Evolutionary conservation across 129 eudicot species (phyloP).

Genomic region (Centaurea solstitialis): DNA sequence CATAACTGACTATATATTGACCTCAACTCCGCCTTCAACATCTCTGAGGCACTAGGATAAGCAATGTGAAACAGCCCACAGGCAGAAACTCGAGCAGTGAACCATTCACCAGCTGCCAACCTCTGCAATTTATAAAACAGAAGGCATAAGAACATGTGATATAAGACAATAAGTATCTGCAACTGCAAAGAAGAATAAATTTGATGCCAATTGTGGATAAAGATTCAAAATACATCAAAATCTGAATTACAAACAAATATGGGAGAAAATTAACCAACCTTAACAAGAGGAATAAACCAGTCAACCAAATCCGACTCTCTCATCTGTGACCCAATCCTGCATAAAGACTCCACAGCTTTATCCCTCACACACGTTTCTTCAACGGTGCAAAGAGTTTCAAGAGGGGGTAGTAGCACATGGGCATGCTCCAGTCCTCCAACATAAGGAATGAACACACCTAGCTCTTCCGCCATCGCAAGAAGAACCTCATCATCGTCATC

Average conservation of each 20-base stretch:
- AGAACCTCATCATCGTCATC: constrained; percentile 98
- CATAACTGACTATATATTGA: constrained; percentile 88
- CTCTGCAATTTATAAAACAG: constrained; percentile 45
- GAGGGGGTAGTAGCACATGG: constrained; percentile 86
- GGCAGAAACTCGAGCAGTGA: constrained; percentile 96
- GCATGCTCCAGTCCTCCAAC: constrained; percentile 99
- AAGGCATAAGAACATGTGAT: background rate
- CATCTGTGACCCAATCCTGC: constrained; percentile 94
- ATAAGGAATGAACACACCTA: constrained; percentile 96
- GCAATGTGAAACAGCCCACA: constrained; percentile 98
- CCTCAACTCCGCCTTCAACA: constrained; percentile 83
- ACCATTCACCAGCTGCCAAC: constrained; percentile 99
- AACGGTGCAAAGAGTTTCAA: constrained; percentile 96
- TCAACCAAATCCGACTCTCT: constrained; percentile 92
- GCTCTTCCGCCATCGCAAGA: constrained; percentile 97
- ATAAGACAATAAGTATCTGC: background rate
- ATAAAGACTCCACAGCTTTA: constrained; percentile 93
- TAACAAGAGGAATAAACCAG: constrained; percentile 86
- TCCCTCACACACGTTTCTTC: constrained; percentile 98
- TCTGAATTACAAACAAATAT: background rate
- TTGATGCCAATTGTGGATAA: background rate
- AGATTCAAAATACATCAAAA: background rate
- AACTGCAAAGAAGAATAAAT: background rate
- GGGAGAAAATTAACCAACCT: constrained; percentile 48
- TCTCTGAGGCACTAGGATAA: constrained; percentile 91